These are phyloP conservation scores for Coemansia sp. DNA, from an alignment of 192 early-diverging fungal species.

Conservation along the genomic window DNA sequence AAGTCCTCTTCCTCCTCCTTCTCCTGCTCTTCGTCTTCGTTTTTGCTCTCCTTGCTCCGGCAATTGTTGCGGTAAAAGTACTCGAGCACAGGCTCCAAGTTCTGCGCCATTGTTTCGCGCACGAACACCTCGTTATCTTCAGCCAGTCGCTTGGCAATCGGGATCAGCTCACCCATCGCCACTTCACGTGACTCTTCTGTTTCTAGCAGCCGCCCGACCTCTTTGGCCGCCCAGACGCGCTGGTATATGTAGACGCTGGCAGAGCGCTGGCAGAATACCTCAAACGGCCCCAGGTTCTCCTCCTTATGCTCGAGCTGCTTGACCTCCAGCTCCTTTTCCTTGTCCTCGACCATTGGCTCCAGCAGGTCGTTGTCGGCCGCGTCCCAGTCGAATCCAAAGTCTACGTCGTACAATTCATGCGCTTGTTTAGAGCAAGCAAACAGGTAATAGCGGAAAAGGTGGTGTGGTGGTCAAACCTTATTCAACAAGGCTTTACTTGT, in stretches of 20 bases:
- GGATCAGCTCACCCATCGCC: slow-evolving; percentile 40
- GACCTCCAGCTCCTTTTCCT: slow-evolving; percentile 43
- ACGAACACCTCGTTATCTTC: slow-evolving; percentile 56
- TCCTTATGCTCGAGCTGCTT: slow-evolving; percentile 41
- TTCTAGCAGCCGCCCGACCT: slow-evolving; percentile 31
- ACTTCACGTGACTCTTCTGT: slow-evolving; percentile 5
- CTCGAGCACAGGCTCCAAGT: slow-evolving; percentile 37
- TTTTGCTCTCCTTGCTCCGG: neutral
- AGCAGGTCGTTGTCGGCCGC: slow-evolving; percentile 14
- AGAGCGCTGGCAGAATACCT: slow-evolving; percentile 48
- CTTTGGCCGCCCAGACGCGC: slow-evolving; percentile 56
- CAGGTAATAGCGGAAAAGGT: too few species aligned
- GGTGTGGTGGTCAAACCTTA: too few species aligned
- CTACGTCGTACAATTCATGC: slow-evolving; percentile 3
- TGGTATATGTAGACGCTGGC: slow-evolving; percentile 51
- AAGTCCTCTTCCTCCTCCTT: slow-evolving; percentile 24
- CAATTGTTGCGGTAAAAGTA: slow-evolving; percentile 28
- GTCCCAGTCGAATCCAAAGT: slow-evolving; percentile 54
- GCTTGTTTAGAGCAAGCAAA: too few species aligned
- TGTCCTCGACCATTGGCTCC: slow-evolving; percentile 49
- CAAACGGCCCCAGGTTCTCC: slow-evolving; percentile 47
- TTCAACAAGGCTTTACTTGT: too few species aligned
- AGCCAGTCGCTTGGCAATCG: slow-evolving; percentile 50
- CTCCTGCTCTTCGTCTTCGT: neutral
- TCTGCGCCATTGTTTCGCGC: slow-evolving; percentile 55